Evolutionary conservation across 2,329 filamentous ascomycete species (phyloP), one percentile per base, ranked within the genome.

Genomic region (Cladophialophora bantiana): DNA sequence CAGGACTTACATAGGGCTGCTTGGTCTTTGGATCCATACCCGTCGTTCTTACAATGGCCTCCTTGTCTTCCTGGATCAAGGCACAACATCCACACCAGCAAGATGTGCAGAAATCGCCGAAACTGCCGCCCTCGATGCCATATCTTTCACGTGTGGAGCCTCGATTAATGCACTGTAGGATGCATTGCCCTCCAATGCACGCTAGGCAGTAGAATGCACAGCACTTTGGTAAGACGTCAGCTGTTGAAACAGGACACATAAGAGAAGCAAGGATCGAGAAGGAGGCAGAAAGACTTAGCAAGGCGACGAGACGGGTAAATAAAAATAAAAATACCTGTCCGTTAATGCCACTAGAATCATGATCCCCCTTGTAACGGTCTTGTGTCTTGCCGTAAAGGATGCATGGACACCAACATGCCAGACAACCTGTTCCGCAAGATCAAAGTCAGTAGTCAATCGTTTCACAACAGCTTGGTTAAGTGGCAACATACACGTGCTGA

Each of bases 51-150:
- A 73, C 67, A 32, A 71, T 64, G 12, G 74, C 81, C 73, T 88
- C 86, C 70, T 86, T 85, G 73, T 88, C 85, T 64, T 87, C 81
- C 78, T 89, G 86, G 69, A 87, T 80, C 65, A 87, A 75, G 5
- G 81, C 79, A 72, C 86, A 88, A 80, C 85, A 87, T 40, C 79
- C 74, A 74, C 86, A 88, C 78, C 82, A 88, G 75, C 78, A 86
- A 13, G 82, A 77, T n/a, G 77, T 74, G 71, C 82, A 83, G 77
- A 81, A 88, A 74, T 88, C 86, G 38, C 75, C 75, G 65, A 74
- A 75, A 42, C 78, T 79, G 56, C 77, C 79, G 40, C 86, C 85
- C 54, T 83, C 75, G 72, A 88, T 86, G 70, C 79, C 80, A 76
- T 84, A 86, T 48, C 78, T 80, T 62, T 84, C 77, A 57, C 86